Evolutionary conservation across 352 stramenopile genomes (phyloP).

Genomic region (Phytopythium montanum): DNA sequence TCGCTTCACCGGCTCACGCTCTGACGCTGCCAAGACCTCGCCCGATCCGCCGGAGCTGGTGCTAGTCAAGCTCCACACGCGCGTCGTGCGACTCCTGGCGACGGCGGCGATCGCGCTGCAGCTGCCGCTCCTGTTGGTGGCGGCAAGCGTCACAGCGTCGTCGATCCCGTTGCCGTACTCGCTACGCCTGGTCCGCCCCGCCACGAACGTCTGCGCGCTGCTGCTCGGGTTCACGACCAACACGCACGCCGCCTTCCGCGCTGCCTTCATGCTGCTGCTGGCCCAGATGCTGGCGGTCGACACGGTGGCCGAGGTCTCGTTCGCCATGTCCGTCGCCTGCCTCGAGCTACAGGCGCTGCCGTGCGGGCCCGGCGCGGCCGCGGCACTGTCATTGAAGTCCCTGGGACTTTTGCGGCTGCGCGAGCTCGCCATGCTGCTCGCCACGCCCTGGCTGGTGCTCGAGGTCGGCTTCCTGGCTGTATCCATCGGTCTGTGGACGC

Average conservation of each 20-base stretch:
- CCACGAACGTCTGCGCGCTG: conserved; percentile 40
- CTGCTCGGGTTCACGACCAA: conserved; percentile 70
- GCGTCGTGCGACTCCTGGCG: conserved; percentile 38
- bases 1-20: conserved; percentile 12
- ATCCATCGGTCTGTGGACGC: conserved; percentile 50
- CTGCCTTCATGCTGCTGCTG: conserved; percentile 31
- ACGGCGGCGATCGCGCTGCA: conserved; percentile 39
- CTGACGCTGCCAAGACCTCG: conserved; percentile 12
- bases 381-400: conserved; percentile 14
- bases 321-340: conserved; percentile 56
- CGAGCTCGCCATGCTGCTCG: conserved; percentile 41
- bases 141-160: conserved; percentile 14
- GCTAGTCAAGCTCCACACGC: conserved; percentile 57
- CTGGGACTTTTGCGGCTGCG: conserved; percentile 30
- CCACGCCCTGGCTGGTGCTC: conserved; percentile 49
- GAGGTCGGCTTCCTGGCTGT: conserved; percentile 50
- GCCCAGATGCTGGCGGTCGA: conserved; percentile 40
- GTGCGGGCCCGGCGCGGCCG: conserved; percentile 31
- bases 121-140: conserved; percentile 23
- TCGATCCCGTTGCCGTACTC: conserved; percentile 27
- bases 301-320: conserved; percentile 45
- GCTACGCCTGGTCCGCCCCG: conserved; percentile 43
- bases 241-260: conserved; percentile 55
- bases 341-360: conserved; percentile 33
- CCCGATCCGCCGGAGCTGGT: conserved; percentile 50